Evolutionary conservation across 441 rosid species (phyloP), one percentile per base, ranked within the genome.

Genomic region (Flueggea neowawraea): DNA sequence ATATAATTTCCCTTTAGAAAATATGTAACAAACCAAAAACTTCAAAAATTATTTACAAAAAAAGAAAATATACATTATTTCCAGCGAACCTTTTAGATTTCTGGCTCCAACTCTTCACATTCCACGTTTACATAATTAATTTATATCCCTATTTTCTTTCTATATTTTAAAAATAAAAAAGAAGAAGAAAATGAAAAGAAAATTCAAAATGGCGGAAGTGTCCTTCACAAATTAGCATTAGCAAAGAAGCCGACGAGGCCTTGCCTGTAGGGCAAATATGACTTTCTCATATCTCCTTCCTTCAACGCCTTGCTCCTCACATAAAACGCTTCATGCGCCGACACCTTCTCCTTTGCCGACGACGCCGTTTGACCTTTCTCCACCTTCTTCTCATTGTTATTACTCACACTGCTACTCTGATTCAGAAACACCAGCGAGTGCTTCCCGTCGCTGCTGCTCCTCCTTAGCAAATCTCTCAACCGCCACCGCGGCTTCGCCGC

Each of bases 401-500:
- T 22, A 13, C 64, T 39, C 49, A 39, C 62, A 33, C 67, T 55
- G 49, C 58, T 17, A n/a, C 50, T 32, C 55, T 76, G 31, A 41
- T 61, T 69, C 10, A 80, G 45, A 54, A 73, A 78, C 48, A 65
- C 62, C 4, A 76, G 72, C 10, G 90, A 82, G 3, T 77, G 87
- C 68, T 84, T 86, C 36, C 96, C 83, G 60, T 86, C 96, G 71
- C 97, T 93, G 57, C 75, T 79, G 66, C 92, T 79, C 69, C 97
- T 74, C 63, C 75, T 76, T 0, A 93, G 76, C 62, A 93, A 64
- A 69, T 90, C 93, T 50, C 83, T 76, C 39, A 88, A 56, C 12
- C 89, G 63, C 97, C 95, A 85, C 57, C 82, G 32, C 41, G n/a
- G 75, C 71, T 74, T 86, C 13, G 89, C 70, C 15, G 83, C 28